phyloP scores from a whole-genome alignment of 2,329 filamentous ascomycete species.

The Fusarium setosum region DNA sequence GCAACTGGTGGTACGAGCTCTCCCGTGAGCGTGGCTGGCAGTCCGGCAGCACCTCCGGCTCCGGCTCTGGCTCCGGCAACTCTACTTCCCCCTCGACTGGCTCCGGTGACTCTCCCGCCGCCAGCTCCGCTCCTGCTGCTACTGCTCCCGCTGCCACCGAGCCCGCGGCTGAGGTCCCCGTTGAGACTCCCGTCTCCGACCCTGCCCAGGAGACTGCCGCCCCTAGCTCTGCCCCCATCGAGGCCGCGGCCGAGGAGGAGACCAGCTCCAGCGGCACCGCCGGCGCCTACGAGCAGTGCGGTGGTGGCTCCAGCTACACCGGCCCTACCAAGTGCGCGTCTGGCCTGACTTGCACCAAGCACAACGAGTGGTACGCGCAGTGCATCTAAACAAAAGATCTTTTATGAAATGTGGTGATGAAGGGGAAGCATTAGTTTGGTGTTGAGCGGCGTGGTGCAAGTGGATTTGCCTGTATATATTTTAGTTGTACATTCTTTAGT shows the following conservation, averaged over 20 bases:
- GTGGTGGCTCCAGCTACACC: slow-evolving; percentile 35
- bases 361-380: slow-evolving; percentile 44
- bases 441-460: background rate
- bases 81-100: background rate
- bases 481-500: background rate
- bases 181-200: background rate
- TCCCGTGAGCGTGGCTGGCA: slow-evolving; percentile 46
- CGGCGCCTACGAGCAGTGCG: slow-evolving; percentile 34
- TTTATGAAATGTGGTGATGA: background rate
- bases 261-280: background rate
- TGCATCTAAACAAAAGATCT: slow-evolving; percentile 33
- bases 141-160: background rate
- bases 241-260: background rate
- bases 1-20: slow-evolving; percentile 58
- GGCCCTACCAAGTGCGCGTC: slow-evolving; percentile 37
- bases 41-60: background rate
- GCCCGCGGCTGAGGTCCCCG: background rate
- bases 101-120: background rate
- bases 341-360: slow-evolving; percentile 35
- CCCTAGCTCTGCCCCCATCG: background rate
- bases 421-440: background rate
- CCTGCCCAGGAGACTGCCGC: background rate
- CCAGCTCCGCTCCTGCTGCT: background rate
- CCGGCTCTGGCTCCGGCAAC: background rate
- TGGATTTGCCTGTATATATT: slow-evolving; percentile 12